Conservation (phyloP, 106 monocot genomes). For the Posidonia australis region DNA sequence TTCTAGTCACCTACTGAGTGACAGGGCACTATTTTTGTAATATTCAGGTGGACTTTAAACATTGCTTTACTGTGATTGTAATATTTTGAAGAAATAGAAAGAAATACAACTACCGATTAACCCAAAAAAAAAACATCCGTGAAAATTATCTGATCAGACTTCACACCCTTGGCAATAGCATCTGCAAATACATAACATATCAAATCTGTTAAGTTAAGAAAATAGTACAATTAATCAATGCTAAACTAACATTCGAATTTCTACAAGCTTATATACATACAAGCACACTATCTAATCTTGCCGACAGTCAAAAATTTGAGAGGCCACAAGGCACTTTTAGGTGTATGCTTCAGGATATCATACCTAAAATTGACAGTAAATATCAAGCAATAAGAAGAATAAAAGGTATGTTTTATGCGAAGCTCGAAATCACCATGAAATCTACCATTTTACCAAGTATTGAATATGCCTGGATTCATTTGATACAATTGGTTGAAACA, state of each 20-base stretch:
- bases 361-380: constrained; percentile 71
- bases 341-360: constrained; percentile 86
- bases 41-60: too few species aligned
- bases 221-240: background rate
- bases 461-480: constrained; percentile 93
- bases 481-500: constrained; percentile 98
- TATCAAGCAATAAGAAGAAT: too few species aligned
- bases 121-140: too few species aligned
- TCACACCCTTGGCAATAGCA: constrained; percentile 76
- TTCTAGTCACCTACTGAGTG: too few species aligned
- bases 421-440: background rate
- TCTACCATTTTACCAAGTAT: constrained; percentile 48
- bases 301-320: constrained; percentile 88
- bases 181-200: constrained; percentile 25
- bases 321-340: constrained; percentile 87
- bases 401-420: too few species aligned
- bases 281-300: constrained; percentile 65
- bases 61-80: too few species aligned
- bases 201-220: background rate
- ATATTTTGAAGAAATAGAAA: too few species aligned
- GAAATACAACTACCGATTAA: too few species aligned
- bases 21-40: too few species aligned
- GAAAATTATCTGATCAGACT: constrained; percentile 77
- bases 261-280: too few species aligned
- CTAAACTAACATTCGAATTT: too few species aligned